A percentile compares a stretch with the other conserved stretches of the same genome.
Evolutionary conservation across 352 stramenopile genomes (phyloP).

Genomic region (Globisporangium uncinulatum): DNA sequence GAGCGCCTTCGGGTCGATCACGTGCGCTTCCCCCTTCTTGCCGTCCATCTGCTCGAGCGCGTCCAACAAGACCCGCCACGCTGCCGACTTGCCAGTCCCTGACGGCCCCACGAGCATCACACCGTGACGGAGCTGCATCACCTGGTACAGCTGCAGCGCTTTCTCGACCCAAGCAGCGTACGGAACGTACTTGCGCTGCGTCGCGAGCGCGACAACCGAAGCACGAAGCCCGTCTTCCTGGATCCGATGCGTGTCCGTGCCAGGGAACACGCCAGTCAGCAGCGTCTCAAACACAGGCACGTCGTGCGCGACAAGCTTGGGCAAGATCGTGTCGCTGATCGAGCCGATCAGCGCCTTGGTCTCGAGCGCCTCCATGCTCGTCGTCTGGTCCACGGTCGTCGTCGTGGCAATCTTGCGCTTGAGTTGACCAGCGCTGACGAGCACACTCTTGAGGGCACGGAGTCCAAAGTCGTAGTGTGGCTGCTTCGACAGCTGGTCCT

Average conservation of each 20-base stretch:
- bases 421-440: slow-evolving; percentile 97
- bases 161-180: slow-evolving; percentile 97
- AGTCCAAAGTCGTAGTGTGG: slow-evolving; percentile 99
- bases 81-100: slow-evolving; percentile 96
- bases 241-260: slow-evolving; percentile 73
- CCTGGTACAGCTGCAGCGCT: slow-evolving; percentile 97
- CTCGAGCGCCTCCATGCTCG: slow-evolving; percentile 80
- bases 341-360: slow-evolving; percentile 94
- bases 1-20: slow-evolving; percentile 99
- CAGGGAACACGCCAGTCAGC: slow-evolving; percentile 96
- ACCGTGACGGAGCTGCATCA: slow-evolving; percentile 96
- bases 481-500: slow-evolving; percentile 98
- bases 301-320: slow-evolving; percentile 98
- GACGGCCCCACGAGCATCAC: slow-evolving; percentile 99
- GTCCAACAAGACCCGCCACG: slow-evolving; percentile 92
- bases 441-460: slow-evolving; percentile 98
- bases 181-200: slow-evolving; percentile 82
- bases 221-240: slow-evolving; percentile 86
- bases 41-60: slow-evolving; percentile 94
- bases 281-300: slow-evolving; percentile 96
- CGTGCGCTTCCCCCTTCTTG: slow-evolving; percentile 95
- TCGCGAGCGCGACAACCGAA: slow-evolving; percentile 91
- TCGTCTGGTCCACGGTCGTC: slow-evolving; percentile 10
- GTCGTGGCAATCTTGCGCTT: slow-evolving; percentile 83
- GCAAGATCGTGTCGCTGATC: slow-evolving; percentile 99